Base-by-base conservation (phyloP, 805 yeast genomes). In the Saturnispora saitoi region DNA sequence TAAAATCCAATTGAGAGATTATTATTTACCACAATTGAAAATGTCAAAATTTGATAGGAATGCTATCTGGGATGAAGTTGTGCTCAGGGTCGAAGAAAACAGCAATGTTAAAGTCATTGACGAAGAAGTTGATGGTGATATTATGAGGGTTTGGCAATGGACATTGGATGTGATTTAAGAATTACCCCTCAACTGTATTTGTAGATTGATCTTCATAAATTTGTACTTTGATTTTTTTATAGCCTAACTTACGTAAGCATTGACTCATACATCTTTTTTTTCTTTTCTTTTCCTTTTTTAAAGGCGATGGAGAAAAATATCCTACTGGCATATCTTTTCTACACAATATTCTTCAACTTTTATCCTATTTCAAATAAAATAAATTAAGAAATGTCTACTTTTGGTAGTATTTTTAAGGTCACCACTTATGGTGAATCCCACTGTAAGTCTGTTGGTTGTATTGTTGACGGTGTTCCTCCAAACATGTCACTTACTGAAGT, bases 391-490 rank as follows among this genome's bases (percentile, higher is more conserved):
- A 84, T 84, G 93, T 83, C 90, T 41, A 73, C 87, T 7, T 85
- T 84, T 61, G 93, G 93, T 49, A 71, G 72, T 10, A 54, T 73
- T 43, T 77, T 76, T 63, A 66, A 70, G 52, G 98, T 91, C 56
- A 91, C 98, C 54, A 91, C 99, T 29, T 91, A 89, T 73, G 99
- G 99, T 56, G 99, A 93, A 66, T 88, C 96, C 8, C 99, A 93
- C 71, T 93, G 99, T 72, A 85, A 81, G 60, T 86, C 96, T 9
- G 99, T 93, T 38, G 99, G 99, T 30, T 93, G 98, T 70, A 93
- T 93, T 53, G 96, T 93, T 36, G 99, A 93, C 58, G 99, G 99
- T 51, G 93, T 89, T 38, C 99, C 99, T 29, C 97, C 99, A 28
- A 96, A 96, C 30, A 74, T 93, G 78, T 75, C 80, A 7, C 76